Evolutionary conservation across 768 basidiomycete species (phyloP), one percentile per base, ranked within the genome.

Genomic region (Boletales sp.): DNA sequence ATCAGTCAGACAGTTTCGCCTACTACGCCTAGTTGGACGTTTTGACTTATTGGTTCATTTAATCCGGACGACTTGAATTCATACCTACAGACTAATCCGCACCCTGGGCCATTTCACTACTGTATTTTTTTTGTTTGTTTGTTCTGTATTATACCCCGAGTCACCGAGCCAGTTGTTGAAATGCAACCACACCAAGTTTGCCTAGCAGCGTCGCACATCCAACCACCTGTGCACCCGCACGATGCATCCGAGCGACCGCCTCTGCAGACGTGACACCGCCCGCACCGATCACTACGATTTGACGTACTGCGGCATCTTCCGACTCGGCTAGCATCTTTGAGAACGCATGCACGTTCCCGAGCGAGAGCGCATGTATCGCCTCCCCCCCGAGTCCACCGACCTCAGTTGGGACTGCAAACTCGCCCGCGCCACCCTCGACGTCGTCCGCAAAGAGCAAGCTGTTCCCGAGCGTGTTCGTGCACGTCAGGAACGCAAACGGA

Each of bases 341-440:
- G 61, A 92, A 84, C 15, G 78, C 73, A 57, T 74, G 74, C 29
- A 89, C 90, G 61, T 86, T 93, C 52, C 91, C 91, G 27, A 94
- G 73, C 18, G 92, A 77, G 11, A 92, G 64, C 0, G 87, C 69
- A 63, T 94, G 91, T 41, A 94, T 66, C 30, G 80, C 66, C 37
- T 88, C 86, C 4, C 92, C 91, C 8, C 83, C 90, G 31, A 94
- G 68, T 0, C 89, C 92, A 8, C 89, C 90, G 4, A 83, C 59
- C 2, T 69, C 75, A 0, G 81, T 76, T 3, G 86, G 85, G 15
- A 92, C 69, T 5, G 87, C 87, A 53, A 80, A 86, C 43, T 56
- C 55, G 13, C 39, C 54, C 21, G 41, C 56, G 9, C 44, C 44
- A 8, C 50, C 53, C 2, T 54, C 57, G 9, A 72, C 69, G 67